Evolutionary conservation across 2,329 filamentous ascomycete genomes (phyloP), one percentile per base, ranked within the genome.

Genomic region (Phialophora macrospora): DNA sequence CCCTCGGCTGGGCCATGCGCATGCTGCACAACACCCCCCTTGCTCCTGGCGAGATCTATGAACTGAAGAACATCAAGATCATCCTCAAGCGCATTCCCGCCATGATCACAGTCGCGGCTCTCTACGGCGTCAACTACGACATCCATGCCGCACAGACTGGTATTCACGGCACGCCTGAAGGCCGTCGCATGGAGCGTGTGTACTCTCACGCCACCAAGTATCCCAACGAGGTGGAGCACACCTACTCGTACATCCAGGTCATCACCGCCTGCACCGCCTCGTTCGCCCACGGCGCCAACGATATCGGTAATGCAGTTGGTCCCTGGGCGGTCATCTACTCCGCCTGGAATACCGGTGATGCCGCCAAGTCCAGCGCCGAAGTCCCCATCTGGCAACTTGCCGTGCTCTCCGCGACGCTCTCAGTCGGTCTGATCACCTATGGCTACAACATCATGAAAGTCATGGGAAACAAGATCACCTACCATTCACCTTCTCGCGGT

Each of bases 371-470:
- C 70, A 90, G 91, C 79, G 85, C 87, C 2, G 77, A 84, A 0
- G 90, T 93, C 0, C 88, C 88, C 3, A 74, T 90, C 54, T 94
- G 91, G 91, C 90, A 92, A 77, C 84, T 93, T 62, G 90, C 88
- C 58, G 88, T 93, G 20, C 80, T 90, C 12, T 83, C 87, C 28
- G 76, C 81, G 1, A 86, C 82, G 46, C 88, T 92, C 74, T 90
- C 84, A 55, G 68, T 88, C 49, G 90, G 90, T 71, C 82, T 92
- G 64, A 82, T 88, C 74, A 92, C 89, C 14, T 92, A 92, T 73
- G 90, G 90, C 9, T 92, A 92, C 81, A 92, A 92, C 81, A 92
- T 92, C 79, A 92, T 92, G 89, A 91, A 90, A 80, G 88, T 90
- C 77, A 92, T 92, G 89, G 90, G 90, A 60, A 93, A 92, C 83